A percentile compares a stretch with the other conserved stretches of the same genome.
Evolutionary conservation across 2,329 filamentous ascomycete genomes (phyloP).

Genomic region (Colletotrichum liriopes): DNA sequence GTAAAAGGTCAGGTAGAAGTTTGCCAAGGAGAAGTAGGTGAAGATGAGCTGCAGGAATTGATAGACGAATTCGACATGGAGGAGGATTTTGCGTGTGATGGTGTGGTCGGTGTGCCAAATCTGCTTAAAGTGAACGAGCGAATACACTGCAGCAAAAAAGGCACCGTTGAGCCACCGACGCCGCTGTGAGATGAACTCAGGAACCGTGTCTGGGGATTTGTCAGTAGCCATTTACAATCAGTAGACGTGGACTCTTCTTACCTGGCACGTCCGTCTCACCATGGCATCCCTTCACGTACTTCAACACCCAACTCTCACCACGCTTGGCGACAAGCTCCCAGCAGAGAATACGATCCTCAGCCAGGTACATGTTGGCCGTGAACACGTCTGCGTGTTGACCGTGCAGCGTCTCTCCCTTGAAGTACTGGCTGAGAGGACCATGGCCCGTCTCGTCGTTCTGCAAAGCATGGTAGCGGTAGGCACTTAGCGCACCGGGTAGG

Average conservation of each 20-base stretch:
- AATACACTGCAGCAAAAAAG: conserved; percentile 99
- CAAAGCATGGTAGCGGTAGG: conserved; percentile 94
- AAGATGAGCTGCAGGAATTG: conserved; percentile 94
- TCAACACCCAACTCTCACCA: conserved; percentile 95
- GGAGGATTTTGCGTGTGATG: conserved; percentile 86
- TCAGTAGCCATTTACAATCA: conserved; percentile 38
- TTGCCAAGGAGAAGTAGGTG: conserved; percentile 97
- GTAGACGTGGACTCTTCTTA: conserved; percentile 69
- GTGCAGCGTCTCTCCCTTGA: conserved; percentile 98
- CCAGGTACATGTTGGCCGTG: conserved; percentile 96
- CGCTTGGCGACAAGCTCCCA: conserved; percentile 97
- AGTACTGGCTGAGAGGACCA: conserved; percentile 96
- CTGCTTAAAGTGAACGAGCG: conserved; percentile 93
- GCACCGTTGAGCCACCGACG: conserved; percentile 98
- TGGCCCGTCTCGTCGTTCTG: conserved; percentile 98
- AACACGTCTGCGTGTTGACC: conserved; percentile 97
- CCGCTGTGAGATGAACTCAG: conserved; percentile 97
- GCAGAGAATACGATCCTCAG: conserved; percentile 90
- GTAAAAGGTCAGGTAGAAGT: conserved; percentile 99
- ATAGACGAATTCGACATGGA: conserved; percentile 96
- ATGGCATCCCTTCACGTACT: conserved; percentile 96
- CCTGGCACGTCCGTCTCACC: conserved; percentile 98
- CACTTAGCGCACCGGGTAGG: conserved; percentile 92
- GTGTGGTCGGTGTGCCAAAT: conserved; percentile 96
- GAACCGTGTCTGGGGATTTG: conserved; percentile 80